A percentile compares a stretch with the other conserved stretches of the same genome.
Evolutionary conservation across 176 grass and related monocot species (phyloP).

Genomic region (Phoenix roebelenii): DNA sequence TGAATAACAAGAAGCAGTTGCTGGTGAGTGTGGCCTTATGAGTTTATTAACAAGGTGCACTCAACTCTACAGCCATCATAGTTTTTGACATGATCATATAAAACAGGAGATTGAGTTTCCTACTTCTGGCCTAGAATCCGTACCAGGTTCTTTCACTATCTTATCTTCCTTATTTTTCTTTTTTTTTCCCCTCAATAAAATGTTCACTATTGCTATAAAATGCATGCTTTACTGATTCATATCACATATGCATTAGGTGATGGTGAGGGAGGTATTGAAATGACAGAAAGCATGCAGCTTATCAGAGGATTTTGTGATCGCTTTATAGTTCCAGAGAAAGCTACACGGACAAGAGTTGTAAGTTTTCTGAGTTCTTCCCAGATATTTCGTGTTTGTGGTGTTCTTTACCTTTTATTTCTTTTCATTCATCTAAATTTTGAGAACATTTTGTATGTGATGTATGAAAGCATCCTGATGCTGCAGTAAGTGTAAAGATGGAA

Average conservation of each 20-base stretch:
- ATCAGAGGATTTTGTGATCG: slow-evolving; percentile 81
- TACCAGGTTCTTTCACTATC: slow-evolving; percentile 46
- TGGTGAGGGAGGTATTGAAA: slow-evolving; percentile 92
- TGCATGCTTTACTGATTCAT: too few relatives aligned
- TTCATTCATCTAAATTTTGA: too few relatives aligned
- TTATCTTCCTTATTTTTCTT: background rate
- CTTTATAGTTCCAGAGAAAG: slow-evolving; percentile 68
- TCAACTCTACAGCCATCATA: too few relatives aligned
- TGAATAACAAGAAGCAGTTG: slow-evolving; percentile 69
- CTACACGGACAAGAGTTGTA: slow-evolving; percentile 72
- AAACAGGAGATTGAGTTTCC: slow-evolving; percentile 89
- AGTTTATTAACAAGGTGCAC: too few relatives aligned
- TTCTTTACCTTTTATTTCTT: too few relatives aligned
- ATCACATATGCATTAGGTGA: slow-evolving; percentile 38
- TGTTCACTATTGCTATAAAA: too few relatives aligned
- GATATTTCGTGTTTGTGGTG: background rate
- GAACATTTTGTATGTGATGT: too few relatives aligned
- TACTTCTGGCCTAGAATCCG: slow-evolving; percentile 74
- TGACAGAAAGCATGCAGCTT: slow-evolving; percentile 94
- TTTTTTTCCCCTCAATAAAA: background rate
- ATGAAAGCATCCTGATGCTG: too few relatives aligned
- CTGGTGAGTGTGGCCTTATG: slow-evolving; percentile 37
- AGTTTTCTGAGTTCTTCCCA: background rate
- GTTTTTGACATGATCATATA: too few relatives aligned
- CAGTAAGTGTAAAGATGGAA: too few relatives aligned